phyloP scores from a whole-genome alignment of 2,329 filamentous ascomycete genomes.

The Ascochyta pisi region DNA sequence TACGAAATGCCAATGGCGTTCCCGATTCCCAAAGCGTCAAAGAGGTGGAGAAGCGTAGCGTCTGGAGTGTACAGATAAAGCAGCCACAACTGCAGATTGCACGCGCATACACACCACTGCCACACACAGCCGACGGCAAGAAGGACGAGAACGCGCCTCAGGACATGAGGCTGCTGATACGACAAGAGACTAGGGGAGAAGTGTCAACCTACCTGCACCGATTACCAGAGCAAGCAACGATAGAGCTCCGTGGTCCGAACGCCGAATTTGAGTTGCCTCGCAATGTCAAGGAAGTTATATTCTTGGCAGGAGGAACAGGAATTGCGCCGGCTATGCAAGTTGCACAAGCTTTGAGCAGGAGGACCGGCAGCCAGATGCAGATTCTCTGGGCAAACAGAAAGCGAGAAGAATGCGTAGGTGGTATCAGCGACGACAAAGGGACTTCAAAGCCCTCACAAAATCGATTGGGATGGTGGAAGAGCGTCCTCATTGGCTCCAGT shows the following conservation, averaged over 20 bases:
- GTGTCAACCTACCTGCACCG: conserved; percentile 81
- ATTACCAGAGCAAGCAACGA: conserved; percentile 65
- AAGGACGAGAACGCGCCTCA: conserved; percentile 39
- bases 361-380: conserved; percentile 59
- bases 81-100: conserved; percentile 94
- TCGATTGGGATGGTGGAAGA: conserved; percentile 38
- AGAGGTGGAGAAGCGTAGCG: conserved; percentile 64
- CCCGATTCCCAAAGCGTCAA: conserved; percentile 40
- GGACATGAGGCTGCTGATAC: conserved; percentile 75
- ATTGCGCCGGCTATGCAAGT: conserved; percentile 89
- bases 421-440: conserved; percentile 58
- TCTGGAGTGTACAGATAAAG: conserved; percentile 92
- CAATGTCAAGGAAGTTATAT: conserved; percentile 69
- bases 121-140: conserved; percentile 56
- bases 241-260: conserved; percentile 82
- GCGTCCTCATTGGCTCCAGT: conserved; percentile 27
- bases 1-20: conserved; percentile 54
- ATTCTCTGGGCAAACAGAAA: conserved; percentile 84
- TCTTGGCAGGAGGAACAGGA: conserved; percentile 90
- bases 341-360: conserved; percentile 66
- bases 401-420: conserved; percentile 70
- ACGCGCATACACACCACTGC: conserved; percentile 88
- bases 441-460: conserved; percentile 9
- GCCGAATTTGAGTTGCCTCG: conserved; percentile 68
- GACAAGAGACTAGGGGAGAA: conserved; percentile 80